Percentiles rank a stretch among this genome's conserved stretches.
Evolutionary conservation across 192 early-diverging fungal species (phyloP).

Genomic region (Rhizoclosmatium sp.): DNA sequence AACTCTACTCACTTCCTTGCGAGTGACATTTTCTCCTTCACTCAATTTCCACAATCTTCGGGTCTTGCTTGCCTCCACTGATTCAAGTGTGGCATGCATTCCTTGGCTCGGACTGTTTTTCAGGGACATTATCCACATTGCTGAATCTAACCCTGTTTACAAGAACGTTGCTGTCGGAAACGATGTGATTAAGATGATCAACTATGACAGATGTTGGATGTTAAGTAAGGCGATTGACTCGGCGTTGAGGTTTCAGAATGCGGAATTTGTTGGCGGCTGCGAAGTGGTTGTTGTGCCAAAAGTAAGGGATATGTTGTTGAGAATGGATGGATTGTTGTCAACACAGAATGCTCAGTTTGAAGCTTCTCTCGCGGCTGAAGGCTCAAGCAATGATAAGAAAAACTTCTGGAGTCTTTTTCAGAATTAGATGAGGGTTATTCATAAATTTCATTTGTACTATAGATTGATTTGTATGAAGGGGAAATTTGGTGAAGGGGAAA

Average conservation of each 20-base stretch:
- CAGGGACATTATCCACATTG: conserved; percentile 14
- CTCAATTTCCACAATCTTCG: conserved; percentile 25
- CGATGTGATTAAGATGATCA: conserved; percentile 8
- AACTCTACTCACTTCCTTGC: background rate
- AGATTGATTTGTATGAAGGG: background rate
- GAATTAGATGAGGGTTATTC: background rate
- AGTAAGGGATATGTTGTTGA: background rate
- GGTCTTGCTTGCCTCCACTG: background rate
- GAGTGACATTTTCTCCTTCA: background rate
- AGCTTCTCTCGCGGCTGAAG: background rate
- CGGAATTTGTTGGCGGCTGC: background rate
- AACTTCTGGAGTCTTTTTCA: too few relatives aligned
- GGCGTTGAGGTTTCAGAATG: conserved; percentile 8
- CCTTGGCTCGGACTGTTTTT: conserved; percentile 31
- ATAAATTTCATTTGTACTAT: background rate
- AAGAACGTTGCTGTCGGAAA: background rate
- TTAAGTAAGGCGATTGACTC: background rate
- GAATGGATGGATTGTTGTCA: background rate
- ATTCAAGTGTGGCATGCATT: background rate
- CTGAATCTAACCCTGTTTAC: background rate
- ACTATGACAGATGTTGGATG: conserved; percentile 19
- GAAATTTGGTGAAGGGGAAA: background rate
- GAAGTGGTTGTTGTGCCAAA: background rate
- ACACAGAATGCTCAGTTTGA: background rate
- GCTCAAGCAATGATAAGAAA: background rate